Conservation (phyloP, 2,329 filamentous ascomycete genomes). For the Amylocarpus encephaloides region DNA sequence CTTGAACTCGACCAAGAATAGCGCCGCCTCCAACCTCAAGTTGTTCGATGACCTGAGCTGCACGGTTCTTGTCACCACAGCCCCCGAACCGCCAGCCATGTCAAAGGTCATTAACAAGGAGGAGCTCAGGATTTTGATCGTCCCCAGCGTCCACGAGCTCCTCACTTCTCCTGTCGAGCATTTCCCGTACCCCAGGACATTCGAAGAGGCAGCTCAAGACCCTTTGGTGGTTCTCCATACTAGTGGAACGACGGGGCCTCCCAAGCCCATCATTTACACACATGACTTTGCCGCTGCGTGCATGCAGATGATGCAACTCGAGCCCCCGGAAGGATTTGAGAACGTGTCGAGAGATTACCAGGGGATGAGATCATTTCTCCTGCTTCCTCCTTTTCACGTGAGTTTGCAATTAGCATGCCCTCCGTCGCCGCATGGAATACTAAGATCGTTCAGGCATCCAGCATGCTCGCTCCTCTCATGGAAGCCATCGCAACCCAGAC, state of each 20-base stretch:
- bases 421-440: background rate
- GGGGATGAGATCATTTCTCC: background rate
- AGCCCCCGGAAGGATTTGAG: slow-evolving; percentile 31
- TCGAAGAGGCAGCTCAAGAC: slow-evolving; percentile 32
- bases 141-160: slow-evolving; percentile 7
- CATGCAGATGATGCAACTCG: slow-evolving; percentile 24
- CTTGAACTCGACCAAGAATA: slow-evolving; percentile 5
- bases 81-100: background rate
- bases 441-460: background rate
- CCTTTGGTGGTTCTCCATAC: slow-evolving; percentile 37
- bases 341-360: background rate
- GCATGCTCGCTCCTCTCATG: background rate
- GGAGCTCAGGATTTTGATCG: background rate
- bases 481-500: slow-evolving; percentile 3
- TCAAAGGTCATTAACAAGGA: background rate
- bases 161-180: background rate
- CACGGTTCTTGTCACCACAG: background rate
- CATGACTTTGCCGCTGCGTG: slow-evolving; percentile 27
- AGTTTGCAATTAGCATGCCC: background rate
- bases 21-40: background rate
- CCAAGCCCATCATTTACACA: slow-evolving; percentile 35
- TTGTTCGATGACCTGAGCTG: slow-evolving; percentile 1
- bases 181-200: slow-evolving; percentile 31
- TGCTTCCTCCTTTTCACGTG: slow-evolving; percentile 6
- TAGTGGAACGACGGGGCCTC: slow-evolving; percentile 37